Conservation (phyloP, 2,329 filamentous ascomycete species). For the Trichoderma atrobrunneum region DNA sequence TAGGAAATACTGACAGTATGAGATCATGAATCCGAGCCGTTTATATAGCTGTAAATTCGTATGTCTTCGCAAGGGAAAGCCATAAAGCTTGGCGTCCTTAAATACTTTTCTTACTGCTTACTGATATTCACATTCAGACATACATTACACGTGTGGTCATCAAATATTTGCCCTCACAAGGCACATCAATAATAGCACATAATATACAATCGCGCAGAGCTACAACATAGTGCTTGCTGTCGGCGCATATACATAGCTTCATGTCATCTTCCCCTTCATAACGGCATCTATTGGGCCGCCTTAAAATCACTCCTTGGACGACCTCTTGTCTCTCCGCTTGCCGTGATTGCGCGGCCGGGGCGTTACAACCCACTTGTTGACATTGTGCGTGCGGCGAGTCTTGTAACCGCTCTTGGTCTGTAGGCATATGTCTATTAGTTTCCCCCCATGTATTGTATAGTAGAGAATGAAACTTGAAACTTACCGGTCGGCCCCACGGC, state of each 20-base stretch:
- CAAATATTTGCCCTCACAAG: background rate
- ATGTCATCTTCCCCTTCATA: background rate
- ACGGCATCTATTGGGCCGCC: slow-evolving; percentile 17
- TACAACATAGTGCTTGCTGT: slow-evolving; percentile 31
- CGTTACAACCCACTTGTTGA: slow-evolving; percentile 88
- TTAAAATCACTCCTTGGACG: slow-evolving; percentile 28
- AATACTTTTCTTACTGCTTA: background rate
- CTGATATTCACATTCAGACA: background rate
- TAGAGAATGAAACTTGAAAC: slow-evolving; percentile 36
- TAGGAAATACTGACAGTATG: background rate
- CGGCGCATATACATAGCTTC: slow-evolving; percentile 23
- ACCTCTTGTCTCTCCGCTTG: slow-evolving; percentile 70
- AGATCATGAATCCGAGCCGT: background rate
- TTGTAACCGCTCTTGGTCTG: slow-evolving; percentile 85
- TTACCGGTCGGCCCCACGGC: slow-evolving; percentile 92
- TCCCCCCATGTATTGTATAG: background rate
- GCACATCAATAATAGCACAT: slow-evolving; percentile 33
- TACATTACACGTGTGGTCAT: background rate
- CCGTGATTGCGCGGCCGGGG: slow-evolving; percentile 85
- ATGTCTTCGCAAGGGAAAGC: background rate
- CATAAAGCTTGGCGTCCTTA: background rate
- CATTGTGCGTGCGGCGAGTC: slow-evolving; percentile 82
- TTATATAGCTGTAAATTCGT: background rate
- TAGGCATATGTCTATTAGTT: background rate
- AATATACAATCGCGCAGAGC: slow-evolving; percentile 32